These are phyloP conservation scores for Chalaropsis thielavioides DNA, from an alignment of 2,329 filamentous ascomycete species.

Conservation along the genomic window DNA sequence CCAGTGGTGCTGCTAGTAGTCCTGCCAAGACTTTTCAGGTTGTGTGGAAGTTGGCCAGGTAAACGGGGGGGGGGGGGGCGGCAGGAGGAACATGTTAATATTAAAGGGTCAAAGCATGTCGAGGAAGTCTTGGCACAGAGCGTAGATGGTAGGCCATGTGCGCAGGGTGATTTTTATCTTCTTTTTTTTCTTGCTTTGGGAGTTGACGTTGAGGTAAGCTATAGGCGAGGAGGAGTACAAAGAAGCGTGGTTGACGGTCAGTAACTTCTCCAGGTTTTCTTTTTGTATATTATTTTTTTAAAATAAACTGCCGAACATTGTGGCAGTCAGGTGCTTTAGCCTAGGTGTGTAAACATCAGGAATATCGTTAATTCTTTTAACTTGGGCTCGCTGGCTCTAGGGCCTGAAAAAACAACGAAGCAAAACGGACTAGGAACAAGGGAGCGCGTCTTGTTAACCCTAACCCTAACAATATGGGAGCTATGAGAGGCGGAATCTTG, in stretches of 20 bases:
- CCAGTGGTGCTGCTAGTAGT: not conserved
- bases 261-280: not conserved
- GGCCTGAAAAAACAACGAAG: too few relatives aligned
- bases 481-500: not conserved
- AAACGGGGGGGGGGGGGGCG: not conserved
- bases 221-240: not conserved
- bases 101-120: conserved; percentile 5
- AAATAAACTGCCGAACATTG: too few relatives aligned
- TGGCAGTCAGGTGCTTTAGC: not conserved
- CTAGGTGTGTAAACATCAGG: not conserved
- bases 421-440: not conserved
- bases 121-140: not conserved
- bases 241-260: not conserved
- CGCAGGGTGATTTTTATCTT: too few relatives aligned
- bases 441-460: not conserved
- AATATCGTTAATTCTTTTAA: not conserved
- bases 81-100: not conserved
- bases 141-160: too few relatives aligned
- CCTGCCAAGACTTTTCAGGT: conserved; percentile 2
- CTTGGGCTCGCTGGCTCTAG: too few relatives aligned
- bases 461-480: not conserved
- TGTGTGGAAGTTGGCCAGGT: not conserved
- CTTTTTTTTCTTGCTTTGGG: not conserved
- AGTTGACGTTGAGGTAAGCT: not conserved
- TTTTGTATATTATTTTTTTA: too few relatives aligned